Evolutionary conservation across 2,329 filamentous ascomycete genomes (phyloP).

Genomic region (Diaporthe citriasiana): DNA sequence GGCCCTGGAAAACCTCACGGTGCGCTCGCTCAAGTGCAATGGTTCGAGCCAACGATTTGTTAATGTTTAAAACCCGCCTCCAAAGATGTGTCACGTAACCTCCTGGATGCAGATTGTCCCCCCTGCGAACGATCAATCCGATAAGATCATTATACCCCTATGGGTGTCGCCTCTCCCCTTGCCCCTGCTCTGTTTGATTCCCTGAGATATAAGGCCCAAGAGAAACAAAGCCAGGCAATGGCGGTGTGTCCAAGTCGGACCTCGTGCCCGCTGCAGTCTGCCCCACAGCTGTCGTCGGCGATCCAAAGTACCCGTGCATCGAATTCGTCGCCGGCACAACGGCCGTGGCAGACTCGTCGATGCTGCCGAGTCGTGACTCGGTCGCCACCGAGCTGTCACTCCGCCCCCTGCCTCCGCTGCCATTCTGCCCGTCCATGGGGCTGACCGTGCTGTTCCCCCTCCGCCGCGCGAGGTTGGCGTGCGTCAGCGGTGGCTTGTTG

Average conservation of each 20-base stretch:
- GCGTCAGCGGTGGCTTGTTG: conserved; percentile 24
- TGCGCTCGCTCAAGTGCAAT: background rate
- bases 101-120: background rate
- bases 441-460: conserved; percentile 49
- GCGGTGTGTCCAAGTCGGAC: conserved; percentile 40
- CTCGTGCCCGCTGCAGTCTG: conserved; percentile 55
- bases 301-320: conserved; percentile 64
- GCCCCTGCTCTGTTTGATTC: conserved; percentile 1
- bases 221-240: conserved; percentile 34
- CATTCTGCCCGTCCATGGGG: conserved; percentile 42
- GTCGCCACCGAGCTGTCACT: conserved; percentile 45
- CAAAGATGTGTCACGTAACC: background rate
- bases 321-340: conserved; percentile 36
- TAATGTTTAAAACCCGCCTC: background rate
- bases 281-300: conserved; percentile 55
- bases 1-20: conserved; percentile 12
- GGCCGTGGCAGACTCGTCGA: conserved; percentile 57
- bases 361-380: conserved; percentile 50
- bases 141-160: background rate
- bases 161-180: background rate
- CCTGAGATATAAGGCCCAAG: background rate
- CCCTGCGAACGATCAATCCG: background rate
- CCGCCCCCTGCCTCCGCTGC: conserved; percentile 41
- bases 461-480: conserved; percentile 43
- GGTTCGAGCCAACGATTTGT: background rate